A percentile compares a stretch with the other conserved stretches of the same genome.
Conservation (phyloP, 2,329 filamentous ascomycete species). For the Mariannaea elegans region DNA sequence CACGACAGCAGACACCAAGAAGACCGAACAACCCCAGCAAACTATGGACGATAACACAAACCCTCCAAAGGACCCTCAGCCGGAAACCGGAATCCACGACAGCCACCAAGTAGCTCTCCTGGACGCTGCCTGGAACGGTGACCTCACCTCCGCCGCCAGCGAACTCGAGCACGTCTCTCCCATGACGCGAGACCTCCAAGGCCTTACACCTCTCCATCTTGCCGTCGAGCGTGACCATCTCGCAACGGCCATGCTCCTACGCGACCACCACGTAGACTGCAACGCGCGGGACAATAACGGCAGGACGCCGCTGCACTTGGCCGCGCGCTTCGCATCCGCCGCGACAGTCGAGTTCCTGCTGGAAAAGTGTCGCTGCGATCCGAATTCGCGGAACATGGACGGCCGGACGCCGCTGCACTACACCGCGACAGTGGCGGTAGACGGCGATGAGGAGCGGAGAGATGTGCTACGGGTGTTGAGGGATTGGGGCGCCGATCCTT, state of each 20-base stretch:
- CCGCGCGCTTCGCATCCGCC: conserved; percentile 41
- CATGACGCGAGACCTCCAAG: conserved; percentile 40
- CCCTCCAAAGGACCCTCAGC: neutral
- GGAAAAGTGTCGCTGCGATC: conserved; percentile 42
- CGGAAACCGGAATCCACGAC: neutral
- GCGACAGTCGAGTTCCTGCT: conserved; percentile 45
- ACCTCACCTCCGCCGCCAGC: conserved; percentile 36
- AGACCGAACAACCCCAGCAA: neutral
- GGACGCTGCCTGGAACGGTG: conserved; percentile 46
- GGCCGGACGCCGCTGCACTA: conserved; percentile 46
- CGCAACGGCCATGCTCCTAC: conserved; percentile 45
- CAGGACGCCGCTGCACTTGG: conserved; percentile 44
- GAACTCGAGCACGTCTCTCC: conserved; percentile 38
- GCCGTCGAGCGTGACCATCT: conserved; percentile 45
- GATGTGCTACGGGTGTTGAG: conserved; percentile 43
- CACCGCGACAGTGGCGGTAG: conserved; percentile 41
- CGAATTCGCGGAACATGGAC: conserved; percentile 40
- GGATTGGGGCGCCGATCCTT: conserved; percentile 43
- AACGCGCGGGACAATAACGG: conserved; percentile 42
- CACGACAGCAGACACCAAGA: neutral
- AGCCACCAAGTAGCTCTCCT: conserved; percentile 38
- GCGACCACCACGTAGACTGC: conserved; percentile 40
- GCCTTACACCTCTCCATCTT: conserved; percentile 44
- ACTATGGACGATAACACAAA: neutral
- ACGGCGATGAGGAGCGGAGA: conserved; percentile 43